Evolutionary conservation across 2,329 filamentous ascomycete species (phyloP).

Genomic region (Chalaropsis thielavioides): DNA sequence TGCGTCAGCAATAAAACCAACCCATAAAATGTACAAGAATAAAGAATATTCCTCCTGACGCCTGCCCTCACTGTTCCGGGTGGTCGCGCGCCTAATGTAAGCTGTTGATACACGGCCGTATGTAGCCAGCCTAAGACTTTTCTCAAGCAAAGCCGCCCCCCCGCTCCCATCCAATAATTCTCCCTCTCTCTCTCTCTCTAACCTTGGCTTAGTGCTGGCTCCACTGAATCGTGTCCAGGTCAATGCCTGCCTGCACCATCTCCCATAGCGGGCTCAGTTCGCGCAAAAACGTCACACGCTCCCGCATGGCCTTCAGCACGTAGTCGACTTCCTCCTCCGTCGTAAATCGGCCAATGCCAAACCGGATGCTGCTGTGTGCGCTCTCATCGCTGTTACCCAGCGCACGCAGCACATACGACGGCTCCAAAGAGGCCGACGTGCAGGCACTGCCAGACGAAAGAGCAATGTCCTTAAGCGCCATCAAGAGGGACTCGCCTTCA

Average conservation of each 20-base stretch:
- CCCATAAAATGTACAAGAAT: neutral
- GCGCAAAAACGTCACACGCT: constrained; percentile 80
- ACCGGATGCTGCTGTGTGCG: constrained; percentile 93
- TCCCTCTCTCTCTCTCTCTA: neutral
- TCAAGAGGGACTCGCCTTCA: constrained; percentile 91
- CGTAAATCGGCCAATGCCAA: constrained; percentile 93
- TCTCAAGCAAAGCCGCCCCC: neutral
- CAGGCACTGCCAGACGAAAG: constrained; percentile 93
- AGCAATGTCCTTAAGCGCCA: constrained; percentile 97
- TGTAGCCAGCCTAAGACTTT: constrained; percentile 1
- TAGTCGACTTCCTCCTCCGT: constrained; percentile 94
- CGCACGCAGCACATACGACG: constrained; percentile 87
- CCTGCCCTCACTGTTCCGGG: constrained; percentile 8
- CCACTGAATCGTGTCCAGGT: constrained; percentile 94
- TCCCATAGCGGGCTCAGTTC: constrained; percentile 96
- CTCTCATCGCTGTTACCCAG: constrained; percentile 94
- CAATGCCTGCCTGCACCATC: constrained; percentile 89
- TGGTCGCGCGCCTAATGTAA: neutral
- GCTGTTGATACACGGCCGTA: constrained; percentile 11
- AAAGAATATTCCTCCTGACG: constrained; percentile 1
- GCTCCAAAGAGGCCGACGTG: constrained; percentile 90
- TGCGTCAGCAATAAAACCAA: neutral
- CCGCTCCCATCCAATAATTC: neutral
- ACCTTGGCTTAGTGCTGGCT: constrained; percentile 61
- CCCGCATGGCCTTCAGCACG: constrained; percentile 81